phyloP scores from a whole-genome alignment of 2,329 filamentous ascomycete genomes.

The Diaporthe destruens region DNA sequence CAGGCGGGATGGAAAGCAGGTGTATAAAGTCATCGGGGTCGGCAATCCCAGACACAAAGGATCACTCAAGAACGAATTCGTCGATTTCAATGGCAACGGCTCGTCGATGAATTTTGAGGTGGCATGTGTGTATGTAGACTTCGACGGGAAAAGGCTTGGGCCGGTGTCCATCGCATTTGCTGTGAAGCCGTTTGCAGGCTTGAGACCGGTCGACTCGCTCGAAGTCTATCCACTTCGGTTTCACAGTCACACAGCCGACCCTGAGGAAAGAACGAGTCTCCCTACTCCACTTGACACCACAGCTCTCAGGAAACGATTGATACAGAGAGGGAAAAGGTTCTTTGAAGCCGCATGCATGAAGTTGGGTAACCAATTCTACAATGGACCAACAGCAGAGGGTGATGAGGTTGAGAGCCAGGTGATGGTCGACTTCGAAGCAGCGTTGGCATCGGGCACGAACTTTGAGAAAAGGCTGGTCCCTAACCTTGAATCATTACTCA shows the following conservation, averaged over 20 bases:
- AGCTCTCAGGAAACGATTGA: constrained; percentile 40
- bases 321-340: constrained; percentile 45
- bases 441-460: constrained; percentile 39
- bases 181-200: constrained; percentile 47
- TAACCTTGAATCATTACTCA: background rate
- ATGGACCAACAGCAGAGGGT: constrained; percentile 44
- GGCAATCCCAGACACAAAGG: constrained; percentile 32
- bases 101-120: constrained; percentile 35
- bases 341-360: constrained; percentile 41
- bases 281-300: too few species aligned
- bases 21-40: constrained; percentile 45
- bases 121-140: constrained; percentile 48
- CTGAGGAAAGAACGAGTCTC: background rate
- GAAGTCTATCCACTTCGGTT: constrained; percentile 47
- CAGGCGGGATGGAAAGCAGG: constrained; percentile 42
- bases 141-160: constrained; percentile 49
- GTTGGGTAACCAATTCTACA: constrained; percentile 48
- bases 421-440: constrained; percentile 49
- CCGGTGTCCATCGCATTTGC: constrained; percentile 45
- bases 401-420: constrained; percentile 51
- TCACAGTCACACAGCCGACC: background rate
- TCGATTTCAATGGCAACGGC: constrained; percentile 8
- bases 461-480: constrained; percentile 12
- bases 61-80: background rate
- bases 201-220: constrained; percentile 45